Conservation (phyloP, 1,284 basidiomycete species). For the Psilocybe mexicana region DNA sequence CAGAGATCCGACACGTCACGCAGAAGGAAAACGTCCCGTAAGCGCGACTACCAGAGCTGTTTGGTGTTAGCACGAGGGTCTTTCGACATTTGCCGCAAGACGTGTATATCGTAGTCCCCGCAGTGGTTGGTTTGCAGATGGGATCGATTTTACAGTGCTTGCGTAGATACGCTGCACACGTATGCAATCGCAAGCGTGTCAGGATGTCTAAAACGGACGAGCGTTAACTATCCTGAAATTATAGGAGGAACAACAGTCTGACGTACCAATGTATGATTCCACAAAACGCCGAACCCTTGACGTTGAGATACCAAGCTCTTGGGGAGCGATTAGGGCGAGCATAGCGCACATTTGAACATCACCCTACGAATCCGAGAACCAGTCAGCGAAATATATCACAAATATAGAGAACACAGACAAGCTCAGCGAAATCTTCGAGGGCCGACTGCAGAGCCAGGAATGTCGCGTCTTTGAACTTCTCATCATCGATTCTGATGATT, state of each 20-base stretch:
- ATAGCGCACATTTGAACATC: conserved; percentile 78
- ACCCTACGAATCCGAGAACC: conserved; percentile 45
- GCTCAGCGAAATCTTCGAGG: conserved; percentile 62
- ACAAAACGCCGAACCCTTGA: conserved; percentile 53
- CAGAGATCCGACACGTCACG: conserved; percentile 47
- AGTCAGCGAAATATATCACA: not conserved
- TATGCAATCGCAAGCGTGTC: conserved; percentile 57
- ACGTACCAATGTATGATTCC: conserved; percentile 68
- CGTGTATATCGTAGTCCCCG: conserved; percentile 65
- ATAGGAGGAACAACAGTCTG: conserved; percentile 10
- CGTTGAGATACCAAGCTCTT: conserved; percentile 51
- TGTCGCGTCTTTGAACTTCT: conserved; percentile 48
- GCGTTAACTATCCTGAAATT: not conserved
- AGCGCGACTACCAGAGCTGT: conserved; percentile 28
- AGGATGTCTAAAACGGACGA: conserved; percentile 33
- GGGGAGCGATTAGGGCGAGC: conserved; percentile 56
- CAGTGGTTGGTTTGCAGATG: conserved; percentile 51
- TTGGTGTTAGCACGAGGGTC: conserved; percentile 47
- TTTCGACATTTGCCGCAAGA: conserved; percentile 68
- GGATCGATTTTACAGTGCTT: conserved; percentile 57
- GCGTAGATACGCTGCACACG: conserved; percentile 68
- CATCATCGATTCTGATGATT: conserved; percentile 52
- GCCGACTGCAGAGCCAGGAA: conserved; percentile 58
- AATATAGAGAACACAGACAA: conserved; percentile 39
- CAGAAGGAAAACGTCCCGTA: conserved; percentile 55